These are phyloP conservation scores for Leishmania arabica DNA, from an alignment of 208 protist species.

Conservation along the genomic window DNA sequence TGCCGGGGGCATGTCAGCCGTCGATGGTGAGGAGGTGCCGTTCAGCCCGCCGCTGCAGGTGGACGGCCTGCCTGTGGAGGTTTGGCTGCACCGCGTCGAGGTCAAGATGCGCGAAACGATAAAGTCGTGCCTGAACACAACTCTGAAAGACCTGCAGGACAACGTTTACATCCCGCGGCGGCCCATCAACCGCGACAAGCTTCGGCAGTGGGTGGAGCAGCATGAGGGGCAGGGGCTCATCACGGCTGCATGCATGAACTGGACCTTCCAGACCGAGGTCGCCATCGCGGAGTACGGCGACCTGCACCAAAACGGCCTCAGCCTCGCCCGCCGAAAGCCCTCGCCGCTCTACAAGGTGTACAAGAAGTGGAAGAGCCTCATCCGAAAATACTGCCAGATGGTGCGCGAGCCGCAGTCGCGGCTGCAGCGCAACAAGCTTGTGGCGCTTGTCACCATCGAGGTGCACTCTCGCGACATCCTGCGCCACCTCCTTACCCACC, in stretches of 20 bases:
- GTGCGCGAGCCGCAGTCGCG: constrained; percentile 92
- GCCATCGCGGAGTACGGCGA: constrained; percentile 90
- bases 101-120: constrained; percentile 93
- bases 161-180: constrained; percentile 83
- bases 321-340: constrained; percentile 88
- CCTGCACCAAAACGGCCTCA: constrained; percentile 75
- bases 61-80: constrained; percentile 93
- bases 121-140: constrained; percentile 79
- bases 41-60: constrained; percentile 88
- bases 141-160: constrained; percentile 76
- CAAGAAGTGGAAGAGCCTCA: constrained; percentile 94
- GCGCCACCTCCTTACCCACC: constrained; percentile 88
- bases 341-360: constrained; percentile 92
- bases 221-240: constrained; percentile 96
- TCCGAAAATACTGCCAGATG: constrained; percentile 96
- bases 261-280: constrained; percentile 94
- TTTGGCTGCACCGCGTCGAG: constrained; percentile 94
- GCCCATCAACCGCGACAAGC: constrained; percentile 72
- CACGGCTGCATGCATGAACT: constrained; percentile 96
- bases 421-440: constrained; percentile 95
- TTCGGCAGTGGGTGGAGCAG: constrained; percentile 90
- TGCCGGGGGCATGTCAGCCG: constrained; percentile 82
- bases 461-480: constrained; percentile 98
- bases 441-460: constrained; percentile 98
- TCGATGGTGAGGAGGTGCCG: constrained; percentile 95